Conservation (phyloP, 148 eudicot genomes). For the Pharnaceum exiguum region DNA sequence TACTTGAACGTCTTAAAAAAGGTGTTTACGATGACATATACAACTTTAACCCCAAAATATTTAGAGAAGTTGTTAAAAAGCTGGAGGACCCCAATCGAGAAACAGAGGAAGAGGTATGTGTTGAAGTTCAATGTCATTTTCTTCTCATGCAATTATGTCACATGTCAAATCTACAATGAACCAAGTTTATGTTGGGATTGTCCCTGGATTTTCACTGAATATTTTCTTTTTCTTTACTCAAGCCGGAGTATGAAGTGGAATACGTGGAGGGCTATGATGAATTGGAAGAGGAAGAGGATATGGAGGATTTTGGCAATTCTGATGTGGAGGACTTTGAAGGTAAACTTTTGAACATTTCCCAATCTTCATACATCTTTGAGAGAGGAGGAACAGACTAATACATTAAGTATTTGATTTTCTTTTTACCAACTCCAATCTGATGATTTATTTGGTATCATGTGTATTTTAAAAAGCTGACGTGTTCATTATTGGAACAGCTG, state of each 20-base stretch:
- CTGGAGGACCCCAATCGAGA: slow-evolving; percentile 18
- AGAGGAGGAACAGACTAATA: background rate
- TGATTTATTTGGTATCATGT: background rate
- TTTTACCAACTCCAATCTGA: background rate
- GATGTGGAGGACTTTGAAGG: slow-evolving; percentile 26
- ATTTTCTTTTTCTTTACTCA: background rate
- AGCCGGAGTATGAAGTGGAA: slow-evolving; percentile 58
- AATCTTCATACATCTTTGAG: background rate
- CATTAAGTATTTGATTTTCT: background rate
- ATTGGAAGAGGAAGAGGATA: slow-evolving; percentile 74
- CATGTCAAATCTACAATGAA: background rate
- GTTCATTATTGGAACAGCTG: slow-evolving; percentile 20
- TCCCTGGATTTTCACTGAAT: background rate
- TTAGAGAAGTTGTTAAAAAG: slow-evolving; percentile 41
- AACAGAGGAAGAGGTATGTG: slow-evolving; percentile 52
- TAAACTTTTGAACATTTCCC: slow-evolving; percentile 8
- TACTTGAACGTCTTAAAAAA: slow-evolving; percentile 68
- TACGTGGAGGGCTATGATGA: slow-evolving; percentile 80
- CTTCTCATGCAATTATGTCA: background rate
- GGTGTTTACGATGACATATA: slow-evolving; percentile 68
- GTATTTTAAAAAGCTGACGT: background rate
- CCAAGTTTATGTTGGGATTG: no score
- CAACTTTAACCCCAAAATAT: slow-evolving; percentile 40
- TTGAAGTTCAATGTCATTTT: background rate
- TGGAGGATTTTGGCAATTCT: slow-evolving; percentile 69